Evolutionary conservation across 2,329 filamentous ascomycete species (phyloP).

Genomic region (Aureobasidium vineae): DNA sequence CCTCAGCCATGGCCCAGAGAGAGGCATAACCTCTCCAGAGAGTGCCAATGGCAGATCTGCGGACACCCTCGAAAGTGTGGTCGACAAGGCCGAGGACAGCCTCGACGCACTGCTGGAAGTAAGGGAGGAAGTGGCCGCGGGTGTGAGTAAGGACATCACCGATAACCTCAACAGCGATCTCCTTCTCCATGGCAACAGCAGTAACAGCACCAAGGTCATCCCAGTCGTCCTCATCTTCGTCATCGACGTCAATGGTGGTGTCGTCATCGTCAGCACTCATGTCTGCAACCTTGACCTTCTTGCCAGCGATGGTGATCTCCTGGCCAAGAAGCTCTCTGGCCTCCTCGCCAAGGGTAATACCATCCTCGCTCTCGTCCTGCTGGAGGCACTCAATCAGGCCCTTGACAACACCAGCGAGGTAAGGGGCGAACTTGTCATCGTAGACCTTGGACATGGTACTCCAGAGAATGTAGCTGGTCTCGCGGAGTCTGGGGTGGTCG

Average conservation of each 20-base stretch:
- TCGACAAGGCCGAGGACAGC: slow-evolving; percentile 76
- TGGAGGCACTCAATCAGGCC: slow-evolving; percentile 82
- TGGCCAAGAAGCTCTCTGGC: slow-evolving; percentile 71
- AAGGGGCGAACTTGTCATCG: slow-evolving; percentile 75
- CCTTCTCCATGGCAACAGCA: slow-evolving; percentile 90
- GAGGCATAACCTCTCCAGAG: slow-evolving; percentile 92
- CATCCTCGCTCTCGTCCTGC: slow-evolving; percentile 80
- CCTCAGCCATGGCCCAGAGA: slow-evolving; percentile 83
- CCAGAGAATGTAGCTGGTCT: slow-evolving; percentile 98
- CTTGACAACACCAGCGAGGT: slow-evolving; percentile 73
- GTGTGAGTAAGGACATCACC: slow-evolving; percentile 90
- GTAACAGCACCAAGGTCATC: slow-evolving; percentile 81
- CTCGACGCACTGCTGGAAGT: slow-evolving; percentile 85
- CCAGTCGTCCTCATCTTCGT: slow-evolving; percentile 79
- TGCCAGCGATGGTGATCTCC: slow-evolving; percentile 74
- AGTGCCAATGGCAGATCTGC: slow-evolving; percentile 86
- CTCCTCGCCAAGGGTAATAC: slow-evolving; percentile 71
- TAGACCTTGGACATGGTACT: slow-evolving; percentile 93
- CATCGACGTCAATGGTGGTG: slow-evolving; percentile 63
- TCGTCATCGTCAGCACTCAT: slow-evolving; percentile 58
- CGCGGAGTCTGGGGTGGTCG: slow-evolving; percentile 84
- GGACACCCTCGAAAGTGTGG: slow-evolving; percentile 88
- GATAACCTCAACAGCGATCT: slow-evolving; percentile 92
- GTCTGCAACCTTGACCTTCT: slow-evolving; percentile 77
- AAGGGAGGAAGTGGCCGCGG: slow-evolving; percentile 74